Percentiles rank a stretch among this genome's conserved stretches.
Evolutionary conservation across 768 basidiomycete species (phyloP).

Genomic region (Leccinum obscurum): DNA sequence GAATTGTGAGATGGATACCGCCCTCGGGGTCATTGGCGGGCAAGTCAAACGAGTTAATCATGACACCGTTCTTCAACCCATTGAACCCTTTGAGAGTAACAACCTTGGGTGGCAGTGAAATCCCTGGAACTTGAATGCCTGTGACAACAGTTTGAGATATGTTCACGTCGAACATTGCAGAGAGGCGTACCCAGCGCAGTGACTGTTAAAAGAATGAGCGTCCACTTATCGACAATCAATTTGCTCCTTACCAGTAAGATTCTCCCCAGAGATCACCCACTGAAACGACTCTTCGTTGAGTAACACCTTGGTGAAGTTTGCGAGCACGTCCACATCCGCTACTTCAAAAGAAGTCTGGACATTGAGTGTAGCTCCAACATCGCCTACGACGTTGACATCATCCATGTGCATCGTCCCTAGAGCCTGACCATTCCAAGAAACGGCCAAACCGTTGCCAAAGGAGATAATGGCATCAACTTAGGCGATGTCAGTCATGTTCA

Average conservation of each 20-base stretch:
- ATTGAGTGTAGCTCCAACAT: conserved; percentile 62
- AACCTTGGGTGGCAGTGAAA: conserved; percentile 53
- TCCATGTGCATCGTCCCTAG: conserved; percentile 63
- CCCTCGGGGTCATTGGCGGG: conserved; percentile 70
- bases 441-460: conserved; percentile 60
- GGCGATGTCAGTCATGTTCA: conserved; percentile 5
- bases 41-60: conserved; percentile 66
- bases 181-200: conserved; percentile 50
- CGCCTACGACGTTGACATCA: conserved; percentile 56
- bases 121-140: conserved; percentile 60
- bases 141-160: neutral
- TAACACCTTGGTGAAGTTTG: conserved; percentile 65
- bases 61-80: conserved; percentile 60
- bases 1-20: conserved; percentile 65
- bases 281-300: conserved; percentile 66
- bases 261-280: conserved; percentile 67
- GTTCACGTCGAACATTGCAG: neutral
- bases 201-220: conserved; percentile 39
- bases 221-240: neutral
- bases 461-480: conserved; percentile 66
- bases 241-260: conserved; percentile 51
- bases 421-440: conserved; percentile 57
- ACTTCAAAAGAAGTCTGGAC: conserved; percentile 57
- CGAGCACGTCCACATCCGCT: conserved; percentile 53
- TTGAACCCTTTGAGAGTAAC: conserved; percentile 73